Percentiles rank a stretch among this genome's conserved stretches.
phyloP scores from a whole-genome alignment of 768 basidiomycete species.

The Melanogaster broomeanus region DNA sequence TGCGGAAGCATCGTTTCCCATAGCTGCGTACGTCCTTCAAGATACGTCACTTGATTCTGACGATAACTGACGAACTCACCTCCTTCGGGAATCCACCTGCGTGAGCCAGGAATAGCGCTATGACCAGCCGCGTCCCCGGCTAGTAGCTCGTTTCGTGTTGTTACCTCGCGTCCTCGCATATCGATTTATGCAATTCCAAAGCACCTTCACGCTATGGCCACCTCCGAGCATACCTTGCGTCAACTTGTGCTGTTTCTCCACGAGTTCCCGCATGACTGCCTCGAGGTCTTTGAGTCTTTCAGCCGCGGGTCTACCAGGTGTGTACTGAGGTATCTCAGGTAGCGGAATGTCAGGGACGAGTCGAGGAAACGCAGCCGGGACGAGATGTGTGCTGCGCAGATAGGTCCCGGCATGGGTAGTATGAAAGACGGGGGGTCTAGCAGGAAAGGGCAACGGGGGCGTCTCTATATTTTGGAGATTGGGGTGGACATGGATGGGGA shows the following conservation, averaged over 20 bases:
- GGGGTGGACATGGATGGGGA: conserved; percentile 14
- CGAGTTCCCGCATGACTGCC: conserved; percentile 18
- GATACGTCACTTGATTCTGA: background rate
- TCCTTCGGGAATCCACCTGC: conserved; percentile 91
- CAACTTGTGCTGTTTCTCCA: conserved; percentile 13
- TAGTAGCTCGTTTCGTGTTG: background rate
- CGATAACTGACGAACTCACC: conserved; percentile 39
- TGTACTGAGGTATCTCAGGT: conserved; percentile 17
- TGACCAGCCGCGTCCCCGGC: conserved; percentile 32
- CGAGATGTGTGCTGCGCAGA: conserved; percentile 28
- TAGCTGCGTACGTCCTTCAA: conserved; percentile 45
- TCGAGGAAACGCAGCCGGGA: conserved; percentile 32
- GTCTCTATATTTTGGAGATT: conserved; percentile 1
- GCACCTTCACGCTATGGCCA: conserved; percentile 28
- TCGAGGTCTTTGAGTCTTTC: conserved; percentile 13
- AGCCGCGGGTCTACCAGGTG: background rate
- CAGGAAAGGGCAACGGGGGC: conserved; percentile 21
- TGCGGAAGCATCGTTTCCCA: conserved; percentile 72
- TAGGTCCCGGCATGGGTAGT: conserved; percentile 15
- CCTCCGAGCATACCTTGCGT: conserved; percentile 16
- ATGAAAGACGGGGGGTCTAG: conserved; percentile 21
- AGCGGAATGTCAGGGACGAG: conserved; percentile 21
- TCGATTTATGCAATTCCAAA: conserved; percentile 77
- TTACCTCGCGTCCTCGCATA: conserved; percentile 45
- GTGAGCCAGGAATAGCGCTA: conserved; percentile 78